Conservation (phyloP, 1,284 basidiomycete genomes). For the Rugiboletus extremiorientalis region DNA sequence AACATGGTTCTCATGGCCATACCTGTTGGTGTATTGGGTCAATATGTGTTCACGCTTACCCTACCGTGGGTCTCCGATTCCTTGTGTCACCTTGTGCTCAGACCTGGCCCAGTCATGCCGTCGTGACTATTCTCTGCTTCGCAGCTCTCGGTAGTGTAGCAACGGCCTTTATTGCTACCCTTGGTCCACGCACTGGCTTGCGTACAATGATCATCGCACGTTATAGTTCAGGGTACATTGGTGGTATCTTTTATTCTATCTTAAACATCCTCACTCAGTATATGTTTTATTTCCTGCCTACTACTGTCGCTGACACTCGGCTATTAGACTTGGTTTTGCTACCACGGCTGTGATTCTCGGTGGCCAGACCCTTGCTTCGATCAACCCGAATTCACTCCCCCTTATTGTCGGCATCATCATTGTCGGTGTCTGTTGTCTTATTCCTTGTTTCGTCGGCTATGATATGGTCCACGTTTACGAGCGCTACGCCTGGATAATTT, state of each 20-base stretch:
- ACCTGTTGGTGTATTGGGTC: slow-evolving; percentile 57
- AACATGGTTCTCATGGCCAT: slow-evolving; percentile 54
- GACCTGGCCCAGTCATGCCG: slow-evolving; percentile 36
- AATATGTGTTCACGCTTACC: slow-evolving; percentile 52
- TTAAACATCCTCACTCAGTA: slow-evolving; percentile 59
- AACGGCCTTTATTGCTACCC: slow-evolving; percentile 53
- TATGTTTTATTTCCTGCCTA: slow-evolving; percentile 5
- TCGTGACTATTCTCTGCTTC: slow-evolving; percentile 47
- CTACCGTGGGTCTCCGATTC: slow-evolving; percentile 39
- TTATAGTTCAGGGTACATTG: slow-evolving; percentile 57
- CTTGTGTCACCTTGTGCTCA: not conserved
- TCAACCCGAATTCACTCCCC: slow-evolving; percentile 41
- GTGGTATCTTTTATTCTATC: slow-evolving; percentile 55
- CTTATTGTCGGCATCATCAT: slow-evolving; percentile 48
- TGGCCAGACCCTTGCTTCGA: slow-evolving; percentile 47
- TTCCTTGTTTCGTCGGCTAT: slow-evolving; percentile 54
- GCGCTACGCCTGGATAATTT: slow-evolving; percentile 60
- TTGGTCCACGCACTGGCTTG: slow-evolving; percentile 62
- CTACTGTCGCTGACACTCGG: not conserved
- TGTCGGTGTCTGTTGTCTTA: slow-evolving; percentile 41
- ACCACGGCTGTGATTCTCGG: slow-evolving; percentile 48
- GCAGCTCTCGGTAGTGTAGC: slow-evolving; percentile 40
- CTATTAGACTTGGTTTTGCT: slow-evolving; percentile 45
- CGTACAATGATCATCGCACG: slow-evolving; percentile 60
- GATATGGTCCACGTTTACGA: slow-evolving; percentile 58